Evolutionary conservation across 2,329 filamentous ascomycete species (phyloP), one percentile per base, ranked within the genome.

Genomic region (Pseudogymnoascus verrucosus): DNA sequence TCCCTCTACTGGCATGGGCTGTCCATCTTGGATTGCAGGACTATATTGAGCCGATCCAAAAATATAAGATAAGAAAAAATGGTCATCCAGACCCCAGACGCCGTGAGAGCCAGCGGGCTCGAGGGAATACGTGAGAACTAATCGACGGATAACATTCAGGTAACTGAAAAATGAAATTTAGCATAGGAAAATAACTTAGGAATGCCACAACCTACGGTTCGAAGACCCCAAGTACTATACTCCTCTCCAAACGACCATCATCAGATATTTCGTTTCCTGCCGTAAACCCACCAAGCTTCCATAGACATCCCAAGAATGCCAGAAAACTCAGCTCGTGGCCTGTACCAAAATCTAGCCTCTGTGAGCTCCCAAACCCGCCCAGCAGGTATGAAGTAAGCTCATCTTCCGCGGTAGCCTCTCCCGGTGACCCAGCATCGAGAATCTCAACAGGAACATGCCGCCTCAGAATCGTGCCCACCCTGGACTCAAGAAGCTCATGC

Each of bases 61-160:
- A 64, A 99, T 91, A 75, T 98, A 99, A 0, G 95, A 90, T 26
- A 95, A 76, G 74, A 99, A 98, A 7, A 87, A 93, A 76, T 99
- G 93, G 74, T 99, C 95, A 73, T 99, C 95, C n/a, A 99, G 82
- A 19, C 95, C 95, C 95, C 95, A 99, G 19, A 99, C 95, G 2
- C 95, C 95, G 73, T 98, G 95, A 1, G 93, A 96, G 2, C 95
- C 95, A 5, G 95, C 95, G 3, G 95, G 95, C 73, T 99, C 95
- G 19, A 99, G 84, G 0, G 88, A 97, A 74, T 98, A 99, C 2
- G 88, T 93, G 61, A 91, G 80, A 69, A 99, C 97, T 8, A 99
- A 81, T 44, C 84, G 86, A 40, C 95, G 88, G 54, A 96, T 81
- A 1, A 98, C 87, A 34, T 80, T 78, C n/a, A 96, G 79, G 71